Conservation (phyloP, 1,284 basidiomycete species). For the Pterula multifida region DNA sequence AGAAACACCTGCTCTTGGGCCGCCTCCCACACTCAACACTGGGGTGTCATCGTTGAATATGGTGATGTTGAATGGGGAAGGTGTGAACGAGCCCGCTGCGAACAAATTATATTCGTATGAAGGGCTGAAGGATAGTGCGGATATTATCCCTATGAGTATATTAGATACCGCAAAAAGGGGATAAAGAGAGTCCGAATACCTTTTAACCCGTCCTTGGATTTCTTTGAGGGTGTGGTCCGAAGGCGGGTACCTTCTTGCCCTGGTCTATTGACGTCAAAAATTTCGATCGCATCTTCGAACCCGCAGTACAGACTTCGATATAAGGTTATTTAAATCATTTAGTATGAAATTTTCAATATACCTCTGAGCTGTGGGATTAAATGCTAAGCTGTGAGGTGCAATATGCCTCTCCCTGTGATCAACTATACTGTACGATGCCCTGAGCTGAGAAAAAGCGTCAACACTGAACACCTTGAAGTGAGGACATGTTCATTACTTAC, state of each 20-base stretch:
- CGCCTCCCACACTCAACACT: constrained; percentile 50
- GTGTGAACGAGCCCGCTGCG: constrained; percentile 58
- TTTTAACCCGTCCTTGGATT: constrained; percentile 76
- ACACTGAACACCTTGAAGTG: constrained; percentile 3
- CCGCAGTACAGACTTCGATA: constrained; percentile 73
- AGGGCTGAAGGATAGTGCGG: constrained; percentile 66
- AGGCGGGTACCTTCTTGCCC: constrained; percentile 59
- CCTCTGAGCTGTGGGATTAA: constrained; percentile 61
- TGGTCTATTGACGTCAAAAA: constrained; percentile 69
- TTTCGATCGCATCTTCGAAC: constrained; percentile 80
- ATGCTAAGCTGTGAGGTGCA: constrained; percentile 73
- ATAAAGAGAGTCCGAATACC: constrained; percentile 29
- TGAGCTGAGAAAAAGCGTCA: constrained; percentile 33
- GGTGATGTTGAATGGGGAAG: constrained; percentile 54
- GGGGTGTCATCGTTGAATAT: constrained; percentile 60
- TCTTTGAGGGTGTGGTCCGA: constrained; percentile 65
- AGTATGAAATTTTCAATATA: constrained; percentile 21
- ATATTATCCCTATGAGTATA: constrained; percentile 59
- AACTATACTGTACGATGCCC: constrained; percentile 85
- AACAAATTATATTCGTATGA: constrained; percentile 53
- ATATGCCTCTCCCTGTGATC: constrained; percentile 84
- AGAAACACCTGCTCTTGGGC: constrained; percentile 49
- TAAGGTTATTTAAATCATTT: not conserved
- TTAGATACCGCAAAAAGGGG: constrained; percentile 1
- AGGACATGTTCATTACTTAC: constrained; percentile 28